phyloP scores from a whole-genome alignment of 75 land plant genomes.

The Isoetes taiwanensis region DNA sequence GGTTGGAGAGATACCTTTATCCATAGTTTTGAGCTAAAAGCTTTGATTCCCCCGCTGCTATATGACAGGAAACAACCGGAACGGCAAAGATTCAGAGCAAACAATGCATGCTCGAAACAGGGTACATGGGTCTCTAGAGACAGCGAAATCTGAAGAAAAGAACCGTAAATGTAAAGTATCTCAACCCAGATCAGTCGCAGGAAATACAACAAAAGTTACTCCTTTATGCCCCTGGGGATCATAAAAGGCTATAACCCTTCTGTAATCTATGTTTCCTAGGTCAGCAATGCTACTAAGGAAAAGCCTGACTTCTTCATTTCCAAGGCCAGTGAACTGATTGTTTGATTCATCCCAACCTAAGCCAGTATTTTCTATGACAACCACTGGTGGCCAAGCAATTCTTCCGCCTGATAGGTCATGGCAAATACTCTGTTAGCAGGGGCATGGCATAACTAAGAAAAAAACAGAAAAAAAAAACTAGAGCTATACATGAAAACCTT shows the following conservation, averaged over 20 bases:
- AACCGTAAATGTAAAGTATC: constrained; percentile 13
- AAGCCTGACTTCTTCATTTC: constrained; percentile 11
- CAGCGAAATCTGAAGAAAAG: no score
- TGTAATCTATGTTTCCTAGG: constrained; percentile 2
- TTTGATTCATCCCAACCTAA: constrained; percentile 5
- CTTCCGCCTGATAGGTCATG: constrained; percentile 33
- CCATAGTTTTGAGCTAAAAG: no score
- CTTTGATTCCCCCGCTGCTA: no score
- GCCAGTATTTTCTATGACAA: constrained; percentile 54
- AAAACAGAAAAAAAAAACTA: no score
- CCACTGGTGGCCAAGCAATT: constrained; percentile 91
- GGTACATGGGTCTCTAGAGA: no score
- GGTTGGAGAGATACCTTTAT: no score
- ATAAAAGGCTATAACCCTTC: constrained; percentile 10
- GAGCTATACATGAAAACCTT: no score
- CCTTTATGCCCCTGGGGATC: constrained; percentile 12
- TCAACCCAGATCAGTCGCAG: constrained; percentile 15
- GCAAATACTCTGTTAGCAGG: no score
- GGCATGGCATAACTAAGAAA: no score
- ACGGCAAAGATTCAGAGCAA: no score
- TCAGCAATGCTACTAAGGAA: constrained; percentile 13
- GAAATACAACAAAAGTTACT: constrained; percentile 14
- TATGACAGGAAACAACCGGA: no score
- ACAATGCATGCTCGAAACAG: no score
- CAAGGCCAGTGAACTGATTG: constrained; percentile 13